phyloP scores from a whole-genome alignment of 768 basidiomycete species.

The Hydnum rufescens region DNA sequence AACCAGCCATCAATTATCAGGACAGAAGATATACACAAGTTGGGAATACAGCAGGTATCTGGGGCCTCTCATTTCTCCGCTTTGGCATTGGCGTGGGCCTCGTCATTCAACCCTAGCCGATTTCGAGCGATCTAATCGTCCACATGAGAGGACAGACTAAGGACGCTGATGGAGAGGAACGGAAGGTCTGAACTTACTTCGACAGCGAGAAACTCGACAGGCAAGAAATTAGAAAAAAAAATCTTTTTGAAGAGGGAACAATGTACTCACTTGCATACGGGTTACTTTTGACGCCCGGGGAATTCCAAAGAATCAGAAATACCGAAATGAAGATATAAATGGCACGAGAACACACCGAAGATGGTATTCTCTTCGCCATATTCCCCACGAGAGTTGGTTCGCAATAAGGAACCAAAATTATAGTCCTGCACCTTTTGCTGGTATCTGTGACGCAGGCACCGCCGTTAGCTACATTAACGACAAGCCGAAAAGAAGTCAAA shows the following conservation, averaged over 20 bases:
- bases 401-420: slow-evolving; percentile 91
- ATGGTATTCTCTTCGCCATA: slow-evolving; percentile 88
- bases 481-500: neutral
- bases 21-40: too few relatives aligned
- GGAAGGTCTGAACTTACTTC: slow-evolving; percentile 32
- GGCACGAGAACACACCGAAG: slow-evolving; percentile 39
- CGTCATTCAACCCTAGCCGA: slow-evolving; percentile 74
- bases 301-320: neutral
- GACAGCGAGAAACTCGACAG: neutral
- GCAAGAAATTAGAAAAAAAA: neutral
- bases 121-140: slow-evolving; percentile 66
- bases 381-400: slow-evolving; percentile 56
- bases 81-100: slow-evolving; percentile 31
- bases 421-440: slow-evolving; percentile 81
- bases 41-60: too few relatives aligned
- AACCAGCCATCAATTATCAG: too few relatives aligned
- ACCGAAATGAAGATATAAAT: neutral
- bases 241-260: neutral
- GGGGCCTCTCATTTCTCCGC: neutral
- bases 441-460: slow-evolving; percentile 31
- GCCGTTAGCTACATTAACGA: neutral
- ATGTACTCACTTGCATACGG: slow-evolving; percentile 38
- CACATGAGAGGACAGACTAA: neutral
- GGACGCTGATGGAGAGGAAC: slow-evolving; percentile 66
- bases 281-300: slow-evolving; percentile 31